These are phyloP conservation scores for Balansia obtecta DNA, from an alignment of 2,329 filamentous ascomycete genomes.

Conservation along the genomic window DNA sequence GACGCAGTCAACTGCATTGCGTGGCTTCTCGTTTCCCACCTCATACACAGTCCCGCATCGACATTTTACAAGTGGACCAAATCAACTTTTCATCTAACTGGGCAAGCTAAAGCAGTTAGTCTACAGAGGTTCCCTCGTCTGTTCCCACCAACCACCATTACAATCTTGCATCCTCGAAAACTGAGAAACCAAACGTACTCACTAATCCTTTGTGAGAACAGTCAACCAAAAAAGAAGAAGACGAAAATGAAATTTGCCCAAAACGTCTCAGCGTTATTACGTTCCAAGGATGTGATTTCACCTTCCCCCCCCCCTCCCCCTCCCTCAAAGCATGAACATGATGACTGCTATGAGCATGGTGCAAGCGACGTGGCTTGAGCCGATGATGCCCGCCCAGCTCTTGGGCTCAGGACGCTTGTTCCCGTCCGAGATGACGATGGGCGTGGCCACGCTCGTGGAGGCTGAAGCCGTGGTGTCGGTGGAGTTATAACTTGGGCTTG, in stretches of 20 bases:
- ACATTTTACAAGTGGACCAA: neutral
- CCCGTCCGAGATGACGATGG: constrained; percentile 20
- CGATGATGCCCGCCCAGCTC: constrained; percentile 16
- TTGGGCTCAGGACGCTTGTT: constrained; percentile 20
- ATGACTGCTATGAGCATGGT: constrained; percentile 23
- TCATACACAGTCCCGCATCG: neutral
- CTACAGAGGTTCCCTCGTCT: neutral
- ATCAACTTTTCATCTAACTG: neutral
- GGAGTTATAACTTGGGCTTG: constrained; percentile 18
- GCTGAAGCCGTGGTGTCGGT: constrained; percentile 16
- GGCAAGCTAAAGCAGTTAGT: neutral
- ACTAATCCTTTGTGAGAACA: neutral
- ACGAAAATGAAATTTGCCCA: neutral
- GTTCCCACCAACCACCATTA: neutral
- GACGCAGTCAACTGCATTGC: no score
- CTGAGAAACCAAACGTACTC: constrained; percentile 1
- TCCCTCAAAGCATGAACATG: constrained; percentile 21
- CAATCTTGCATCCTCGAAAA: neutral
- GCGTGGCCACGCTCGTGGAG: constrained; percentile 10
- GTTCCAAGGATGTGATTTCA: no score
- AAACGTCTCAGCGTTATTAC: no score
- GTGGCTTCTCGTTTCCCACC: neutral
- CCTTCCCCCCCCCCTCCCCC: no score
- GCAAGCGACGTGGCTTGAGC: constrained; percentile 21
- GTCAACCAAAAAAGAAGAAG: neutral